These are phyloP conservation scores for Diaporthe australafricana DNA, from an alignment of 2,329 filamentous ascomycete genomes.

Conservation along the genomic window DNA sequence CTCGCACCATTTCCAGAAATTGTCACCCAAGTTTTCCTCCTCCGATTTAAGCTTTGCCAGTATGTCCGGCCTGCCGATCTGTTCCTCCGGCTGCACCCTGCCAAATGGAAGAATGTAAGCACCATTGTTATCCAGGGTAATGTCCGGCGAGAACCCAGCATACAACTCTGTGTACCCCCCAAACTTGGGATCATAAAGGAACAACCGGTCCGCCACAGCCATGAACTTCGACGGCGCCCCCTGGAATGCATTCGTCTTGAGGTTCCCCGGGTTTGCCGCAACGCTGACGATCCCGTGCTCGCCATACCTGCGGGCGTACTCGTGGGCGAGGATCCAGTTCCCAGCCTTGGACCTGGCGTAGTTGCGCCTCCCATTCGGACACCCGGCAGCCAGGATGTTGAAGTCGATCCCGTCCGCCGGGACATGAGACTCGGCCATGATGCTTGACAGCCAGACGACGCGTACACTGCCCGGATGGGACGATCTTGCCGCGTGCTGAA, in stretches of 20 bases:
- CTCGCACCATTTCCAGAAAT: slow-evolving; percentile 26
- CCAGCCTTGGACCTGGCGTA: slow-evolving; percentile 45
- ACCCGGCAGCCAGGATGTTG: slow-evolving; percentile 21
- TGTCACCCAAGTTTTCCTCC: slow-evolving; percentile 3
- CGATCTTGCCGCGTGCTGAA: slow-evolving; percentile 16
- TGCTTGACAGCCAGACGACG: slow-evolving; percentile 35
- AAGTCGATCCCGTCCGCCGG: slow-evolving; percentile 26
- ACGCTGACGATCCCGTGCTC: slow-evolving; percentile 43
- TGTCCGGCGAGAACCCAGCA: slow-evolving; percentile 50
- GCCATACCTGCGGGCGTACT: slow-evolving; percentile 41
- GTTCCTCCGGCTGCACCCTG: slow-evolving; percentile 1
- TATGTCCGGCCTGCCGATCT: slow-evolving; percentile 1
- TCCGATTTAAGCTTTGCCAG: not conserved
- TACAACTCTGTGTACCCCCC: slow-evolving; percentile 55
- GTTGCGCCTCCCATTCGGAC: slow-evolving; percentile 8
- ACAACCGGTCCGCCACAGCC: slow-evolving; percentile 2
- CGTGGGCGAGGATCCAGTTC: slow-evolving; percentile 40
- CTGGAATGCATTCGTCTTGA: slow-evolving; percentile 41
- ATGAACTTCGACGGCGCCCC: not conserved
- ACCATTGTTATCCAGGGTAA: slow-evolving; percentile 44
- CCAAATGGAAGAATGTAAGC: slow-evolving; percentile 23
- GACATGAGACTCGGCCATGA: not conserved
- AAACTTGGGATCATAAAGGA: slow-evolving; percentile 40
- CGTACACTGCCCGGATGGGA: slow-evolving; percentile 18
- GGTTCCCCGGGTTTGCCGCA: slow-evolving; percentile 44